phyloP scores from a whole-genome alignment of 345 rosid genomes.

The Brassica rapa region DNA sequence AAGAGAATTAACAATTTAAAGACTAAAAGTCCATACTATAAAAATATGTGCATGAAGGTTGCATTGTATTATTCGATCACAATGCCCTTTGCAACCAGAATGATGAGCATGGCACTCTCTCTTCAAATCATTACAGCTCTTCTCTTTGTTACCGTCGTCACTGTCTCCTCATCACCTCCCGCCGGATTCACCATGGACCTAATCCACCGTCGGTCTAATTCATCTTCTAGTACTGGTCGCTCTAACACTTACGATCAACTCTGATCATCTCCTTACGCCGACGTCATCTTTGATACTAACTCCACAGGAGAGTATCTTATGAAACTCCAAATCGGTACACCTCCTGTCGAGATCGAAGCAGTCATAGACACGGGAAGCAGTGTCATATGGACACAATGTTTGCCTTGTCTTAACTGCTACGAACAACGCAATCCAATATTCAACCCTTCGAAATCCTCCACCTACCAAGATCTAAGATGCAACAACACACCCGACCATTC shows the following conservation, averaged over 20 bases:
- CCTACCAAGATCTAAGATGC: conserved; percentile 40
- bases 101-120: conserved; percentile 1
- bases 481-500: not conserved
- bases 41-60: not conserved
- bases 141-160: not conserved
- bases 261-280: conserved; percentile 20
- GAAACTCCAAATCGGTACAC: conserved; percentile 25
- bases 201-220: conserved; percentile 2
- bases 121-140: conserved; percentile 14
- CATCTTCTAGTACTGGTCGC: not conserved
- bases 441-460: conserved; percentile 5
- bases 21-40: not conserved
- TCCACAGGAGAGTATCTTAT: not conserved
- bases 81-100: not conserved
- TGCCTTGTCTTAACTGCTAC: conserved; percentile 15
- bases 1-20: not conserved
- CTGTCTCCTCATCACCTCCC: conserved; percentile 1
- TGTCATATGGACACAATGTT: conserved; percentile 26
- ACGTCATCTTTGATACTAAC: not conserved
- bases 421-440: not conserved
- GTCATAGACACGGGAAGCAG: conserved; percentile 9
- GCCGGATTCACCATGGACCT: conserved; percentile 30
- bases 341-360: conserved; percentile 12
- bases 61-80: no score
- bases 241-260: not conserved